Evolutionary conservation across 352 stramenopile genomes (phyloP), one percentile per base, ranked within the genome.

Genomic region (Phytophthora fragariaefolia): DNA sequence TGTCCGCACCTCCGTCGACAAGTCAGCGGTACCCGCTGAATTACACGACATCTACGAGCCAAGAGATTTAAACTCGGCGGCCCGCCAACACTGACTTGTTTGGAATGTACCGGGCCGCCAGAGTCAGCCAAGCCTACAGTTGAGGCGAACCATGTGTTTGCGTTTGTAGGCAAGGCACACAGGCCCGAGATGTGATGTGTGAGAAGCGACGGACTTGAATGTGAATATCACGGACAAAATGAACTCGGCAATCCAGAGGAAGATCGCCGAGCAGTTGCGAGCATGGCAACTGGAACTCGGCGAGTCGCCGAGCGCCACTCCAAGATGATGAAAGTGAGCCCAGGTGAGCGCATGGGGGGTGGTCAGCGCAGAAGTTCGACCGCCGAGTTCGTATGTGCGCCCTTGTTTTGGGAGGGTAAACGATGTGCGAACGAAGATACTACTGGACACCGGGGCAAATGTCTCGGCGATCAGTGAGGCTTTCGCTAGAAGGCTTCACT

Each of bases 21-120:
- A 60, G 23, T 60, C 52, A 7, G 24, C 32, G 12, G 24, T 60
- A 2, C 38, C 52, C 13, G 52, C 30, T 23, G 51, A 58, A 1
- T 15, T 58, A 5, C 51, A 49, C 34, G 34, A 58, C 34, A n/a
- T 58, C 20, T 30, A 50, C 18, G 10, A 4, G 23, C 52, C 52
- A 24, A 51, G 36, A 20, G 52, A 60, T 60, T 60, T 60, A 60
- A 60, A 51, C 38, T 51, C 52, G 27, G 42, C 22, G 28, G 54
- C 54, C 27, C 54, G 42, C 42, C 42, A 62, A 62, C 42, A 34
- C n/a, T 53, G 28, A 53, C 54, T 54, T 40, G 42, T 26, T 53
- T 62, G 42, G 54, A 47, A 2, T 18, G 23, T 22, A 45, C 22
- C 53, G 53, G 53, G 53, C 40, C 51, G 18, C 40, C 53, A 50